phyloP scores from a whole-genome alignment of 1,284 basidiomycete species.

The Naganishia sp. region DNA sequence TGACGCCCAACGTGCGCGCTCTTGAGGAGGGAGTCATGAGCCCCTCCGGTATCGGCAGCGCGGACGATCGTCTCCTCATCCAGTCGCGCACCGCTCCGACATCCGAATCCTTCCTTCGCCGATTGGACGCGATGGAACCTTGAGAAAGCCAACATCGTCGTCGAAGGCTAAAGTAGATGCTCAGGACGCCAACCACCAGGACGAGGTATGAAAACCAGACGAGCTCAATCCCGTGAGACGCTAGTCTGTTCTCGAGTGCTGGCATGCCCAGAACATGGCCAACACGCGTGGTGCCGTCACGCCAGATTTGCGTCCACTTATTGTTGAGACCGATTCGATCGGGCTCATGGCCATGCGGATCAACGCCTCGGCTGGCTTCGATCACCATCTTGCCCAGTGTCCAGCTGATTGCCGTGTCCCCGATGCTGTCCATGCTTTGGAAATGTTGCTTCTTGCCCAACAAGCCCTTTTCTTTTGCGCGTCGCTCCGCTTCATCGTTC shows the following conservation, averaged over 20 bases:
- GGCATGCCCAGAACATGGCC: conserved; percentile 31
- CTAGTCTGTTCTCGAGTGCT: conserved; percentile 37
- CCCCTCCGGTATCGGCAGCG: conserved; percentile 14
- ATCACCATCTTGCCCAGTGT: conserved; percentile 97
- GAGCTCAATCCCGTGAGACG: conserved; percentile 41
- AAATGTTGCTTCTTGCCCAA: conserved; percentile 61
- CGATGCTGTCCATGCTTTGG: conserved; percentile 88
- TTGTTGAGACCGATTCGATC: conserved; percentile 27
- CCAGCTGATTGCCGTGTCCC: conserved; percentile 93
- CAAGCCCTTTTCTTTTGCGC: conserved; percentile 78
- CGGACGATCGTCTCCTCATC: conserved; percentile 33
- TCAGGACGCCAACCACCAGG: conserved; percentile 34
- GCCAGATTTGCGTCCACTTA: conserved; percentile 37
- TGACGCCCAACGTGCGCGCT: conserved; percentile 5
- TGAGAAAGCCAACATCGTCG: conserved; percentile 31
- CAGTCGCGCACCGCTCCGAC: conserved; percentile 29
- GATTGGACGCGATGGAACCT: conserved; percentile 1
- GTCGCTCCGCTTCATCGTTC: conserved; percentile 65
- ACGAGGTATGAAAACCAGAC: conserved; percentile 45
- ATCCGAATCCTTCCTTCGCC: conserved; percentile 32
- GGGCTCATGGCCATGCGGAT: conserved; percentile 50
- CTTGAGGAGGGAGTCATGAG: conserved; percentile 1
- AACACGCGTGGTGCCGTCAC: conserved; percentile 16
- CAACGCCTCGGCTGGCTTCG: conserved; percentile 77
- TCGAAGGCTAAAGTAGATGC: conserved; percentile 27